Evolutionary conservation across 352 stramenopile species (phyloP).

Genomic region (Phytopythium chamaehyphon): DNA sequence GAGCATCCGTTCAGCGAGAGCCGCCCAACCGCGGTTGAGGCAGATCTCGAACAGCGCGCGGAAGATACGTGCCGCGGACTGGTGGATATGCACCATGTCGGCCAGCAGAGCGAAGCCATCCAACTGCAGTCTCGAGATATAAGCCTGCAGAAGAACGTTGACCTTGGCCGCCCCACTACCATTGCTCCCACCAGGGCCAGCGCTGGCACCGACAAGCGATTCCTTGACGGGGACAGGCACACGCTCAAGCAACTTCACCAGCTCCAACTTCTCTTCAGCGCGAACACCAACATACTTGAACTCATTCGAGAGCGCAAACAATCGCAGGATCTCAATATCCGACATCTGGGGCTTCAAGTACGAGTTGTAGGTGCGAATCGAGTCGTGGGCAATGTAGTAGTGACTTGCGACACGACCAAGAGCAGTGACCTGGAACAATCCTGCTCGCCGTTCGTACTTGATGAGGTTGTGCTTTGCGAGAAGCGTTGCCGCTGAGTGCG

Average conservation of each 20-base stretch:
- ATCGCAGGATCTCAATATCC: slow-evolving; percentile 99
- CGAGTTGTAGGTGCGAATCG: slow-evolving; percentile 98
- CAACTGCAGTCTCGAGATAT: slow-evolving; percentile 97
- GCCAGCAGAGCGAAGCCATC: slow-evolving; percentile 97
- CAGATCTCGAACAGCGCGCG: slow-evolving; percentile 99
- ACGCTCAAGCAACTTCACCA: slow-evolving; percentile 95
- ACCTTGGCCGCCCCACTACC: slow-evolving; percentile 91
- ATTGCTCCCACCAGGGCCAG: slow-evolving; percentile 17
- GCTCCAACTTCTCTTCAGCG: slow-evolving; percentile 98
- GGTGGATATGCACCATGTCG: slow-evolving; percentile 99
- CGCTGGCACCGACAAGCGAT: slow-evolving; percentile 41
- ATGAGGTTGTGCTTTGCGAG: slow-evolving; percentile 97
- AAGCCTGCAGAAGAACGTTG: slow-evolving; percentile 99
- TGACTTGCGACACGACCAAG: slow-evolving; percentile 97
- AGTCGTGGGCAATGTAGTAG: slow-evolving; percentile 99
- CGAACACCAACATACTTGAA: slow-evolving; percentile 99
- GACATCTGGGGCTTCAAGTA: slow-evolving; percentile 99
- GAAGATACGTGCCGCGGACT: slow-evolving; percentile 98
- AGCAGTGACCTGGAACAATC: slow-evolving; percentile 95
- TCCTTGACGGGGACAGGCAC: slow-evolving; percentile 99
- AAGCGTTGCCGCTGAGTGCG: slow-evolving; percentile 94
- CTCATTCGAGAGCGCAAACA: slow-evolving; percentile 98
- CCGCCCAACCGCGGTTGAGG: slow-evolving; percentile 93
- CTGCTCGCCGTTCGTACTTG: slow-evolving; percentile 96
- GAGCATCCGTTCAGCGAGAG: slow-evolving; percentile 93